Evolutionary conservation across 2,329 filamentous ascomycete species (phyloP).

Genomic region (Epichloe sibirici): DNA sequence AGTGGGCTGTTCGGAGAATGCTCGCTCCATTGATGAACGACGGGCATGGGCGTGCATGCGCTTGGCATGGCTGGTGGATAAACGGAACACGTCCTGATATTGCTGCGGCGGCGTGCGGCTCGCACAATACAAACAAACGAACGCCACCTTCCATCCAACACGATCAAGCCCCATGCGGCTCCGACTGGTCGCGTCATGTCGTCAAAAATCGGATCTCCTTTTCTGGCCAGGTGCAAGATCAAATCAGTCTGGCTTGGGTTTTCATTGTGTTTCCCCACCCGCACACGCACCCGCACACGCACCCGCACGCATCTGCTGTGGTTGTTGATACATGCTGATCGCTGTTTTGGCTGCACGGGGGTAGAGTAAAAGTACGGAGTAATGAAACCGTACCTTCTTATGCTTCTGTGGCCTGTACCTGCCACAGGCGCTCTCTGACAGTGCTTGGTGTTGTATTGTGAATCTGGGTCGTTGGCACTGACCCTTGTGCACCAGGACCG

Average conservation of each 20-base stretch:
- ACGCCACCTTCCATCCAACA: neutral
- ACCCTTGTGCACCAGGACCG: neutral
- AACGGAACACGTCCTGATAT: neutral
- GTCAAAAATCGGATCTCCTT: slow-evolving; percentile 5
- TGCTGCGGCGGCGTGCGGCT: neutral
- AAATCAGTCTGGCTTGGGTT: neutral
- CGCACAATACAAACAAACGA: neutral
- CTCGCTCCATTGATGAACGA: neutral
- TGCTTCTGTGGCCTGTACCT: neutral
- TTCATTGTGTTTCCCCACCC: neutral
- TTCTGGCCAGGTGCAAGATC: neutral
- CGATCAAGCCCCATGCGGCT: neutral
- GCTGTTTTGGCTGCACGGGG: too few relatives aligned
- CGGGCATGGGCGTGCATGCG: neutral
- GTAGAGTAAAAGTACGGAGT: neutral
- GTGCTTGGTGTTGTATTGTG: neutral
- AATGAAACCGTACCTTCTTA: too few relatives aligned
- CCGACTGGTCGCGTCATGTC: neutral
- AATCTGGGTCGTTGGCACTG: neutral
- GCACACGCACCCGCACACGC: neutral
- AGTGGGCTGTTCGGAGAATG: too few relatives aligned
- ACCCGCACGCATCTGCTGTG: neutral
- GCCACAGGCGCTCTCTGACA: neutral
- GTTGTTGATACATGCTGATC: neutral
- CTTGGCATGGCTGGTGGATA: neutral